Evolutionary conservation across 2,329 filamentous ascomycete genomes (phyloP), one percentile per base, ranked within the genome.

Genomic region (Fusarium nygamai): DNA sequence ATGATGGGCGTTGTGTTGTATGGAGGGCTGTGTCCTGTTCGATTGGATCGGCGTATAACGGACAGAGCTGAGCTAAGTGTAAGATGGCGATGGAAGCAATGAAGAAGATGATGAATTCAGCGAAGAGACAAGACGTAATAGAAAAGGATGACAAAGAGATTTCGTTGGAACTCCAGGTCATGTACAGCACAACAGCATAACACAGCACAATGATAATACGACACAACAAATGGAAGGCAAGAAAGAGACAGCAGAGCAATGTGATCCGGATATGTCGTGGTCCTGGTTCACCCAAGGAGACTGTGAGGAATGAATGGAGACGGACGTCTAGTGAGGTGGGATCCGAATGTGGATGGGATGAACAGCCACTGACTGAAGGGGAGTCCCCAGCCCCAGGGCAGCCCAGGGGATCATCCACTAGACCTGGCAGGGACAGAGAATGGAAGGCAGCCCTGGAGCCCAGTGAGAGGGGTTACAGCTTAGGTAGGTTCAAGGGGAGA

Each of bases 311-410:
- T 75, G 73, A 71, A 78, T 75, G 70, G 65, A 74, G 63, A 75
- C 69, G 24, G 51, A 29, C 51, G 34, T 56, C 34, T 39, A 56
- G 67, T 67, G 41, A 54, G 47, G 63, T 72, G 70, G 69, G 64
- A 70, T 71, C 72, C 69, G 58, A 74, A 78, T 74, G 70, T 66
- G 74, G 76, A 78, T 72, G 70, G 66, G 76, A 77, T 65, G 76
- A 78, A 77, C 72, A 64, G 67, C 73, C 54, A 71, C 56, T 66
- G 61, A 58, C 41, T 66, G 61, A 58, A 67, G 62, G 61, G 62
- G 68, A 70, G 61, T 56, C 61, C 27, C 39, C 63, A 64, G 47
- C 62, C 63, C 43, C 33, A 59, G 57, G 56, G 43, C 41, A 47
- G 31, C 41, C 24, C 64, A 68, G 66, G 72, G 56, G 74, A 71